Conservation (phyloP, 2,329 filamentous ascomycete species). For the Neonectria ditissima region DNA sequence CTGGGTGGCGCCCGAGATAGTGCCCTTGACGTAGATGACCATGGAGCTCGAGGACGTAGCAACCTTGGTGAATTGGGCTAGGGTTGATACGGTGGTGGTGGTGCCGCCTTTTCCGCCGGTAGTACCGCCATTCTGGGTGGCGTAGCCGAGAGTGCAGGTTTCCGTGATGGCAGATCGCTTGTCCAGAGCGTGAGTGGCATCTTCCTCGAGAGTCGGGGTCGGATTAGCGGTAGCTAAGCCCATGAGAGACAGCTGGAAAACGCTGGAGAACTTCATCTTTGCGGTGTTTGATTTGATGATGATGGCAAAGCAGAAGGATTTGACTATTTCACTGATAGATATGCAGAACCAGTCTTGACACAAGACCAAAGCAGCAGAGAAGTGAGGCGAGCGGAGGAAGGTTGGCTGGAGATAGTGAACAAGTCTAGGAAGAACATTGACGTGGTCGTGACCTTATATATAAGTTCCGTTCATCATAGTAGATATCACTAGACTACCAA, state of each 20-base stretch:
- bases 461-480: conserved; percentile 10
- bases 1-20: conserved; percentile 53
- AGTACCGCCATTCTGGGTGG: conserved; percentile 54
- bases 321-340: background rate
- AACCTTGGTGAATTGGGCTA: conserved; percentile 59
- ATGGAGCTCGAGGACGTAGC: conserved; percentile 56
- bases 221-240: conserved; percentile 46
- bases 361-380: conserved; percentile 27
- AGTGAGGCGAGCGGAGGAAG: conserved; percentile 15
- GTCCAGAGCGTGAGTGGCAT: conserved; percentile 42
- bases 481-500: no score
- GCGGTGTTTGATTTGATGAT: background rate
- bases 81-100: conserved; percentile 56
- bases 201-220: conserved; percentile 44
- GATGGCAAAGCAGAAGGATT: background rate
- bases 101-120: conserved; percentile 63
- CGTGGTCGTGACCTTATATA: conserved; percentile 25
- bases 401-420: conserved; percentile 22
- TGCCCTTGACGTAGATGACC: conserved; percentile 56
- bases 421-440: background rate
- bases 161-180: conserved; percentile 52
- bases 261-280: conserved; percentile 49
- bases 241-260: conserved; percentile 44
- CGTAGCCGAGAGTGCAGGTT: conserved; percentile 50
- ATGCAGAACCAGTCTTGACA: conserved; percentile 10